Conservation (phyloP, 495 filamentous ascomycete species). For the Aspergillus funiculosus region DNA sequence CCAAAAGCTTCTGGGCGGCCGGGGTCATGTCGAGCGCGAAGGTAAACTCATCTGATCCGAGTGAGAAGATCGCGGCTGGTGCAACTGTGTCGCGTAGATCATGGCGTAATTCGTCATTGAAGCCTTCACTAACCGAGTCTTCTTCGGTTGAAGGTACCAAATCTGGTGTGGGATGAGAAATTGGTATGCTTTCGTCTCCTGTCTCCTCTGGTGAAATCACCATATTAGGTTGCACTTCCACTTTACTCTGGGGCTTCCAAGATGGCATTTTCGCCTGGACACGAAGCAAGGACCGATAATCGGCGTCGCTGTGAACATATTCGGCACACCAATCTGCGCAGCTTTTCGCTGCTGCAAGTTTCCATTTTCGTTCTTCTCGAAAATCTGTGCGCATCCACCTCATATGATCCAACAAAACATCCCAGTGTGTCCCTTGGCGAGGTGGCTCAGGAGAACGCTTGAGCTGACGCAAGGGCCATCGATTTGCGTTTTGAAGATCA, state of each 20-base stretch:
- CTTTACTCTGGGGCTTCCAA: constrained; percentile 15
- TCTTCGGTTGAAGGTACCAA: constrained; percentile 60
- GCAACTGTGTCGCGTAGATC: constrained; percentile 39
- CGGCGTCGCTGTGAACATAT: constrained; percentile 59
- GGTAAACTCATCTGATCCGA: constrained; percentile 73
- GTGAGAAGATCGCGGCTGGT: constrained; percentile 74
- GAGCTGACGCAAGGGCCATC: constrained; percentile 86
- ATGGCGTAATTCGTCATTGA: constrained; percentile 41
- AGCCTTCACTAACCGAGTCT: constrained; percentile 46
- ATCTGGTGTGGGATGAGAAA: constrained; percentile 61
- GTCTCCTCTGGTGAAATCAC: constrained; percentile 29
- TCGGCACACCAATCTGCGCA: constrained; percentile 76
- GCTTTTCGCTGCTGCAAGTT: constrained; percentile 69
- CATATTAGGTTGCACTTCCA: constrained; percentile 19
- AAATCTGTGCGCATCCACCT: constrained; percentile 98
- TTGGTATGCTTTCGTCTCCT: constrained; percentile 28
- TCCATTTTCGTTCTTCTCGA: constrained; percentile 89
- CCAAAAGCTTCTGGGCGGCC: constrained; percentile 72
- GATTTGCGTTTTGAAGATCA: constrained; percentile 76
- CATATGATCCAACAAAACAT: constrained; percentile 82
- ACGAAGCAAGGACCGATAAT: constrained; percentile 60
- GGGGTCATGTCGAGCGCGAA: constrained; percentile 73
- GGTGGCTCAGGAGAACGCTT: constrained; percentile 72
- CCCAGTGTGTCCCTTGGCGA: constrained; percentile 69
- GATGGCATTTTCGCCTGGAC: constrained; percentile 48